These are phyloP conservation scores for Patellifolia procumbens DNA, from an alignment of 179 eudicot species.

Conservation along the genomic window DNA sequence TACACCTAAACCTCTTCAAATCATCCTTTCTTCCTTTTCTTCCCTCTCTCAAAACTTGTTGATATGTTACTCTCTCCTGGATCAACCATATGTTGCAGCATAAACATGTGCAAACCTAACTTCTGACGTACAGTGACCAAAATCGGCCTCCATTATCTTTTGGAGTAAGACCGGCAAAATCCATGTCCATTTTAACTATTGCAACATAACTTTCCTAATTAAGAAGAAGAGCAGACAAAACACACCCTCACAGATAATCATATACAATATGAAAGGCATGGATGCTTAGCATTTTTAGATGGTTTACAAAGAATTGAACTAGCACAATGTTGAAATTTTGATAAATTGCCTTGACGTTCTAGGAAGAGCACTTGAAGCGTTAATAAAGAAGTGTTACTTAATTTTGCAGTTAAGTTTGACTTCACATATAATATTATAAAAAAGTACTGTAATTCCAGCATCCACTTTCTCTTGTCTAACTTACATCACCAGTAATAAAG, in stretches of 20 bases:
- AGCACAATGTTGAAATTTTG: background rate
- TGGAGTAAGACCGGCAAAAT: background rate
- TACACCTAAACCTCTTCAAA: background rate
- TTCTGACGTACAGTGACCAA: background rate
- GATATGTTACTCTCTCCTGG: background rate
- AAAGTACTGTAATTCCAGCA: background rate
- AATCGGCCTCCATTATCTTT: background rate
- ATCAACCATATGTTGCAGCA: background rate
- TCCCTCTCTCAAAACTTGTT: background rate
- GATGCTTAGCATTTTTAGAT: background rate
- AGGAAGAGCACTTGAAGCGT: background rate
- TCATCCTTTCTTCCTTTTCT: background rate
- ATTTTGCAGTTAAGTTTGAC: background rate
- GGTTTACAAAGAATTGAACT: background rate
- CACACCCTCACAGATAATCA: background rate
- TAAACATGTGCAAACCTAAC: background rate
- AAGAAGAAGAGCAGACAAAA: background rate
- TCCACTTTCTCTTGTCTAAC: background rate
- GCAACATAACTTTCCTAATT: background rate
- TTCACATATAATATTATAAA: background rate
- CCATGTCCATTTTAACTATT: background rate
- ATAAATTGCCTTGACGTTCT: background rate
- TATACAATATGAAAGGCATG: background rate
- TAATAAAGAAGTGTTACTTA: background rate
- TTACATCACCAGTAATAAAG: background rate